Percentiles rank a stretch among this genome's conserved stretches.
Conservation (phyloP, 352 stramenopile genomes). For the Phytopythium delawarense region DNA sequence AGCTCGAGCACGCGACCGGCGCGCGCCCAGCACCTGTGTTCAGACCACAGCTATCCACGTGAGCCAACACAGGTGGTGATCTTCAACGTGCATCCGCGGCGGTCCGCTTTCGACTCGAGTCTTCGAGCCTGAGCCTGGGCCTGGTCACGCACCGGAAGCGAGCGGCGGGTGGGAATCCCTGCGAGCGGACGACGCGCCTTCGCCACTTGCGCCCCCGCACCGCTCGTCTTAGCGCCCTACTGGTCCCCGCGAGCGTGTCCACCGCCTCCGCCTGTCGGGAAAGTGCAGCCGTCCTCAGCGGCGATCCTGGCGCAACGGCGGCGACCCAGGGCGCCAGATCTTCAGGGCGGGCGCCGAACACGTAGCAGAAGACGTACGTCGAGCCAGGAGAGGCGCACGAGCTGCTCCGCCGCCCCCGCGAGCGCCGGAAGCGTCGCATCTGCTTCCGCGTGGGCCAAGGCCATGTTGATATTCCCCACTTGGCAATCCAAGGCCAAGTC, state of each 20-base stretch:
- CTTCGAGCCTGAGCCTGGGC: no score
- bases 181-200: slow-evolving; percentile 14
- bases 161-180: slow-evolving; percentile 17
- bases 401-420: slow-evolving; percentile 21
- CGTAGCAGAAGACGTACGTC: slow-evolving; percentile 22
- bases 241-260: slow-evolving; percentile 23
- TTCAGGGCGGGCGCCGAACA: background rate
- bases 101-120: background rate
- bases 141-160: slow-evolving; percentile 25
- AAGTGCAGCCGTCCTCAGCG: background rate
- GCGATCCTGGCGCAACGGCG: background rate
- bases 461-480: no score
- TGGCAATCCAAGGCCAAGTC: background rate
- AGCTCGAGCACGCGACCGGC: slow-evolving; percentile 17
- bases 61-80: background rate
- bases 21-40: slow-evolving; percentile 36
- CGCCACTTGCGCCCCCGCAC: slow-evolving; percentile 27
- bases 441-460: no score
- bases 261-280: slow-evolving; percentile 28
- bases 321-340: background rate
- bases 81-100: background rate
- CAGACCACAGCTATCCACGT: background rate
- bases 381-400: slow-evolving; percentile 36
- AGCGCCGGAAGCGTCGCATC: background rate
- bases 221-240: slow-evolving; percentile 12